A percentile compares a stretch with the other conserved stretches of the same genome.
phyloP scores from a whole-genome alignment of 1,284 basidiomycete species.

The Heliocybe sulcata region DNA sequence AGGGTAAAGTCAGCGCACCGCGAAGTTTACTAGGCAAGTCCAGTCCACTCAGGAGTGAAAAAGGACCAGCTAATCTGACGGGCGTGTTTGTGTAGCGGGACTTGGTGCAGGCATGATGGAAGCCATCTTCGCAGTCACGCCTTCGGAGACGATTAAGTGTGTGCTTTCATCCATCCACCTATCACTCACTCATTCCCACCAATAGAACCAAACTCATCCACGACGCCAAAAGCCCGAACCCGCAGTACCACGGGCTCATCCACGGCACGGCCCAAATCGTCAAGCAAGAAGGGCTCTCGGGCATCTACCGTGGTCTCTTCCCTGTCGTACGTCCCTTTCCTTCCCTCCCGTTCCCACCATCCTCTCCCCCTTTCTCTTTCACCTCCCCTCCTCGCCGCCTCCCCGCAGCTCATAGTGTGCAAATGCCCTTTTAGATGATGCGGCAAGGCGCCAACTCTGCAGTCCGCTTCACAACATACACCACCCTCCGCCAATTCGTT shows the following conservation, averaged over 20 bases:
- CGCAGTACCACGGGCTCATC: constrained; percentile 82
- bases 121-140: constrained; percentile 92
- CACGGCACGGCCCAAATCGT: constrained; percentile 85
- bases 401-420: too few relatives aligned
- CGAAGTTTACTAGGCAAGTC: constrained; percentile 68
- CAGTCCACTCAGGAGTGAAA: constrained; percentile 12
- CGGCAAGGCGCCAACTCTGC: constrained; percentile 97
- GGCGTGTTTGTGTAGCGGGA: constrained; percentile 52
- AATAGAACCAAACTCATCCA: constrained; percentile 95
- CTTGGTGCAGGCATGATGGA: constrained; percentile 94
- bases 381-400: too few relatives aligned
- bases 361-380: too few relatives aligned
- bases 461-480: constrained; percentile 94
- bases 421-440: constrained; percentile 94
- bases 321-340: constrained; percentile 86
- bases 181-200: neutral
- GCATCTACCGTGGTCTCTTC: constrained; percentile 90
- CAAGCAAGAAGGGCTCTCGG: constrained; percentile 72
- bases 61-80: constrained; percentile 1
- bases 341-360: too few relatives aligned
- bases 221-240: constrained; percentile 80
- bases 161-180: constrained; percentile 16
- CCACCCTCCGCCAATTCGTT: constrained; percentile 88
- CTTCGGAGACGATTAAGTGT: constrained; percentile 97
- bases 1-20: constrained; percentile 89